Base-by-base conservation (phyloP, 306 rosid genomes). In the Fragaria iinumae region DNA sequence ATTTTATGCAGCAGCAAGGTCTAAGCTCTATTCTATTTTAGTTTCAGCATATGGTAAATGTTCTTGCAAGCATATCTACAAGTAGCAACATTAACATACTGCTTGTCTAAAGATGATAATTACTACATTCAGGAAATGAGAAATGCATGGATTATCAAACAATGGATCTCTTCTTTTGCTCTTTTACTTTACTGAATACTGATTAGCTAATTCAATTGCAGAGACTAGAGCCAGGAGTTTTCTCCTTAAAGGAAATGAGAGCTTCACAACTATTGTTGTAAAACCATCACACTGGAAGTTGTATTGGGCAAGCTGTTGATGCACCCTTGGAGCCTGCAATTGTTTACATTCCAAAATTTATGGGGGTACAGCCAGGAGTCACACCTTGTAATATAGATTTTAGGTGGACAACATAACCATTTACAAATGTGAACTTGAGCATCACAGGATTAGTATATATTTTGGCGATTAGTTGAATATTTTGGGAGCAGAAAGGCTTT, bases 361-460 rank as follows among this genome's bases (percentile, higher is more conserved):
- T n/a, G 36, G 66, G 27, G 76, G 21, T 39, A 44, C 52, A 38
- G 66, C 76, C 17, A 18, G 23, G 16, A 55, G 63, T 56, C n/a
- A 1, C 18, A 73, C 76, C 52, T 56, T 73, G 76, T 73, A 74
- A 59, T 43, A 60, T 59, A 44, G 77, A 43, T 43, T 59, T 74
- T 65, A 59, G 57, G 43, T 59, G 56, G 23, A 13, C 77, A 44
- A 9, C 17, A 25, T 39, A 20, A 74, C 44, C 64, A 70, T 38
- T 50, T 39, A 60, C 57, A 44, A 1, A 10, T 25, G 69, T 65
- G 47, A 65, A 65, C 44, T 65, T 18, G 20, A 36, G 55, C 21
- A 39, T 72, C 49, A n/a, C 14, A 38, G 7, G 34, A 50, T 13
- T 23, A 55, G 13, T 41, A 2, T 55, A 21, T 57, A 55, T 23